Conservation (phyloP, 2,329 filamentous ascomycete species). For the Penicillium sp. region DNA sequence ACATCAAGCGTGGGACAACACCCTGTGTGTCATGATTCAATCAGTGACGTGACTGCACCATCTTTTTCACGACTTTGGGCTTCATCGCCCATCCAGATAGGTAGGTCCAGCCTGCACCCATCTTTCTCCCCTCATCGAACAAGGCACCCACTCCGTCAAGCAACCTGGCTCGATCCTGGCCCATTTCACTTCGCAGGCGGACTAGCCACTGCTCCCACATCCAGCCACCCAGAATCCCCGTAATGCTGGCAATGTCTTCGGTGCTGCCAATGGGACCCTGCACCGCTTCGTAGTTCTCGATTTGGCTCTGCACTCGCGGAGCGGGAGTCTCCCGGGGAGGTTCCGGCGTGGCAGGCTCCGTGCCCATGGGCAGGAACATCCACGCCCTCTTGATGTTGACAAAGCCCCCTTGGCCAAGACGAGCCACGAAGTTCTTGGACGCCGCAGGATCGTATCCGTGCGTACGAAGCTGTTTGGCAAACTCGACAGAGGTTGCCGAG, state of each 20-base stretch:
- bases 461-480: conserved; percentile 81
- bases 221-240: conserved; percentile 78
- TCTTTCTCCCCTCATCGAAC: conserved; percentile 55
- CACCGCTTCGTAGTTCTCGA: conserved; percentile 53
- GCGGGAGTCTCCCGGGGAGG: conserved; percentile 39
- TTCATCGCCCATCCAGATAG: conserved; percentile 56
- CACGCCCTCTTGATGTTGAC: conserved; percentile 75
- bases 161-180: conserved; percentile 52
- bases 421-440: conserved; percentile 71
- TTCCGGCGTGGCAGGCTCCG: conserved; percentile 41
- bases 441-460: conserved; percentile 83
- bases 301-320: conserved; percentile 31
- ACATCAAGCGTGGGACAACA: not conserved
- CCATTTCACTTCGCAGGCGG: conserved; percentile 79
- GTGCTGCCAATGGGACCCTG: conserved; percentile 58
- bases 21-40: conserved; percentile 1
- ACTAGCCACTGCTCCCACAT: conserved; percentile 96
- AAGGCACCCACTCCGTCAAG: conserved; percentile 53
- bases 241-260: conserved; percentile 65
- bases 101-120: conserved; percentile 54
- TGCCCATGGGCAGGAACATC: conserved; percentile 81
- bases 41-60: not conserved
- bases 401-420: conserved; percentile 71
- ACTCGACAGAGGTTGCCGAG: conserved; percentile 81
- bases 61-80: conserved; percentile 27